Conservation (phyloP, 2,329 filamentous ascomycete species). For the Triangularia verruculosa region DNA sequence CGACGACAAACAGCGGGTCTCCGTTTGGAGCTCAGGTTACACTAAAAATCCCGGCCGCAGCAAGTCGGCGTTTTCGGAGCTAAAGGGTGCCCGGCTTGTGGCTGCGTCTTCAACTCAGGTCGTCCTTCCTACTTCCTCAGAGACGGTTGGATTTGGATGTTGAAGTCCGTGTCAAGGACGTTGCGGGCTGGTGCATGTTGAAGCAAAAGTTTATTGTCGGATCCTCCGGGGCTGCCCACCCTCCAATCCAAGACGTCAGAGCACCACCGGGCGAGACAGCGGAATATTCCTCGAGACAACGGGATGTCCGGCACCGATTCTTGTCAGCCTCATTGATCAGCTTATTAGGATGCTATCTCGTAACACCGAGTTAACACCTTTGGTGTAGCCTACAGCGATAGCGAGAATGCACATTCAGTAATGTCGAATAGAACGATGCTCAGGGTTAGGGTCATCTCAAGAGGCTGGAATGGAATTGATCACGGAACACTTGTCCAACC, state of each 20-base stretch:
- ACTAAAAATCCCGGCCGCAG: background rate
- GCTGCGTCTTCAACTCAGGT: background rate
- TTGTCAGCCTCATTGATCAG: background rate
- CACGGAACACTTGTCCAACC: no score
- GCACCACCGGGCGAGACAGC: background rate
- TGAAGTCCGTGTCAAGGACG: background rate
- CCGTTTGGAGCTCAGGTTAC: background rate
- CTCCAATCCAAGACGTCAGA: background rate
- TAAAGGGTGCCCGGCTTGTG: background rate
- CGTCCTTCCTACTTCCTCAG: background rate
- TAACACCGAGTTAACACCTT: background rate
- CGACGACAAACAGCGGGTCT: background rate
- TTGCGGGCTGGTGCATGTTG: background rate
- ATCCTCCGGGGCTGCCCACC: background rate
- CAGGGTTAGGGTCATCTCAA: background rate
- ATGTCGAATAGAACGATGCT: background rate
- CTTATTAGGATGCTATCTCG: background rate
- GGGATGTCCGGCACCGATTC: background rate
- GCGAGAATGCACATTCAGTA: background rate
- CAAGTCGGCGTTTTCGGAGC: background rate
- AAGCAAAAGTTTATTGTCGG: background rate
- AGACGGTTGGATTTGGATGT: background rate
- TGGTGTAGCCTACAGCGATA: background rate
- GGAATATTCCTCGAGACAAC: background rate
- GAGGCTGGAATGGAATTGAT: background rate